phyloP scores from a whole-genome alignment of 1,284 basidiomycete genomes.

The Cystobasidium slooffiae region DNA sequence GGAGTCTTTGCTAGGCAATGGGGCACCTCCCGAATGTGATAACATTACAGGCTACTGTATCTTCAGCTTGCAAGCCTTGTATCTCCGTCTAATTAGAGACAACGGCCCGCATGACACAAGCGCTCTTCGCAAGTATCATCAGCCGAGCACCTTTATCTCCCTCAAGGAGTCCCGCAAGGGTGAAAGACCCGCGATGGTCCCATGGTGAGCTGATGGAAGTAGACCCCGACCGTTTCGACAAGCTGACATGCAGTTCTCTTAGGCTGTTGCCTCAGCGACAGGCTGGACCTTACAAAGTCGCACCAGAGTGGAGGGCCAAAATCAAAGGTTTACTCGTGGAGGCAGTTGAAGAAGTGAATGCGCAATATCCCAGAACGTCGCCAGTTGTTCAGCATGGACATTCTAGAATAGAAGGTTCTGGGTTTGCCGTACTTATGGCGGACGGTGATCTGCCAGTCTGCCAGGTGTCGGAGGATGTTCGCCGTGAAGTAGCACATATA shows the following conservation, averaged over 20 bases:
- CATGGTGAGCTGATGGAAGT: constrained; percentile 3
- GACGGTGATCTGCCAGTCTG: constrained; percentile 11
- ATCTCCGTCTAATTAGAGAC: not conserved
- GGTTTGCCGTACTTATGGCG: not conserved
- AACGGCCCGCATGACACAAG: not conserved
- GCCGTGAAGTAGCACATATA: constrained; percentile 20
- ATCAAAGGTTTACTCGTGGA: not conserved
- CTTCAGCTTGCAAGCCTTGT: constrained; percentile 12
- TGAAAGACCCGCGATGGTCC: constrained; percentile 11
- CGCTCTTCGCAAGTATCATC: not conserved
- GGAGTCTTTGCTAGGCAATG: constrained; percentile 26
- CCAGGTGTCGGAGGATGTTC: not conserved
- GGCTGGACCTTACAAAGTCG: constrained; percentile 7
- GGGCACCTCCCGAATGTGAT: constrained; percentile 12
- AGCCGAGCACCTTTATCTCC: not conserved
- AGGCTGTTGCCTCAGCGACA: constrained; percentile 32
- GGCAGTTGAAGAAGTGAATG: not conserved
- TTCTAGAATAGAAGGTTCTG: constrained; percentile 25
- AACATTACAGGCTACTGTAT: constrained; percentile 7
- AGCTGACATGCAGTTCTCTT: not conserved
- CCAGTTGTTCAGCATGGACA: not conserved
- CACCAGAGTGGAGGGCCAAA: not conserved
- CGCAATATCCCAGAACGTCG: not conserved
- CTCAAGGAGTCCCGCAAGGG: not conserved
- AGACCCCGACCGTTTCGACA: no score